Evolutionary conservation across 345 rosid genomes (phyloP).

Genomic region (Brassica incana): DNA sequence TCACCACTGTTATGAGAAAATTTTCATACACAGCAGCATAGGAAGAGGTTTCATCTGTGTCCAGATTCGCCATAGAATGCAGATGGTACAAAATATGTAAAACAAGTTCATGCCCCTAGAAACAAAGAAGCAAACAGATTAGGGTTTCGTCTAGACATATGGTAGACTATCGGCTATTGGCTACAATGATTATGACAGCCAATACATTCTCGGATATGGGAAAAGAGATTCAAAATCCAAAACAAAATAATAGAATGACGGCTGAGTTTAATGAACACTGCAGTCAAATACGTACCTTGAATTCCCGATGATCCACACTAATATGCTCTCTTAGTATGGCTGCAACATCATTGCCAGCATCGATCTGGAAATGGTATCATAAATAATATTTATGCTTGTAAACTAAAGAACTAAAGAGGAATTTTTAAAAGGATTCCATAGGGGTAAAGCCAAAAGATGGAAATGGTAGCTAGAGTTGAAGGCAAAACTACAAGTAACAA

Average conservation of each 20-base stretch:
- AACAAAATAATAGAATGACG: constrained; percentile 11
- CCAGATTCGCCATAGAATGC: constrained; percentile 53
- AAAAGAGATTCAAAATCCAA: constrained; percentile 6
- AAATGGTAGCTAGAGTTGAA: constrained; percentile 6
- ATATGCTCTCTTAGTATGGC: constrained; percentile 69
- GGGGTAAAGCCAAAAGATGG: constrained; percentile 11
- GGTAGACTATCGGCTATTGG: constrained; percentile 16
- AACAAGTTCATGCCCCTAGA: constrained; percentile 92
- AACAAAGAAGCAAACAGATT: constrained; percentile 25
- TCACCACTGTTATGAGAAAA: constrained; percentile 83
- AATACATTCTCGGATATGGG: constrained; percentile 12
- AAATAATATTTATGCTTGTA: constrained; percentile 6
- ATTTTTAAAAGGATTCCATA: constrained; percentile 6
- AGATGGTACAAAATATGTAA: constrained; percentile 80
- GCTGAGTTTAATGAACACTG: constrained; percentile 16
- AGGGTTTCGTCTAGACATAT: constrained; percentile 16
- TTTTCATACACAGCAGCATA: constrained; percentile 66
- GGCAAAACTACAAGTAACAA: constrained; percentile 21
- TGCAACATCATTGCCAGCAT: constrained; percentile 67
- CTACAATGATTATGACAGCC: constrained; percentile 15
- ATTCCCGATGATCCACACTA: constrained; percentile 62
- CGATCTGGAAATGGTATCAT: constrained; percentile 54
- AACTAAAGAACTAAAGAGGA: constrained; percentile 4
- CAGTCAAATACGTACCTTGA: constrained; percentile 56
- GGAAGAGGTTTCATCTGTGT: constrained; percentile 50